A percentile compares a stretch with the other conserved stretches of the same genome.
These are phyloP conservation scores for Tubosaeta sp. DNA, from an alignment of 768 basidiomycete species.

Conservation along the genomic window DNA sequence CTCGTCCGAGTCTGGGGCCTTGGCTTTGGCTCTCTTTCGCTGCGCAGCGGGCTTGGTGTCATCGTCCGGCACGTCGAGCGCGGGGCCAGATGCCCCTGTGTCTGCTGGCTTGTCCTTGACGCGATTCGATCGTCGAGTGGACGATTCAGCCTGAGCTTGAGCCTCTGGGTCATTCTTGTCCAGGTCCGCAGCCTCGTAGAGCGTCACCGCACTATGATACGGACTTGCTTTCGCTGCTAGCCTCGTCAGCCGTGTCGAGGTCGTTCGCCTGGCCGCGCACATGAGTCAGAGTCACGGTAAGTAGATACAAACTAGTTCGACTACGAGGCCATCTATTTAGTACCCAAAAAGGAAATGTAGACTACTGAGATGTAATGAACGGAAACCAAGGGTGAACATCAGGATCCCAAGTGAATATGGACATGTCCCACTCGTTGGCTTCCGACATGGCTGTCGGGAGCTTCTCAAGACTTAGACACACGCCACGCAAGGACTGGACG, in stretches of 20 bases:
- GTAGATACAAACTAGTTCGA: too few species aligned
- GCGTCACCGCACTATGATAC: constrained; percentile 40
- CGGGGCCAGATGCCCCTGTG: background rate
- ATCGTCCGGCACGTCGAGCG: background rate
- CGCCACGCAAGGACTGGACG: constrained; percentile 32
- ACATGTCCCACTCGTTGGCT: constrained; percentile 37
- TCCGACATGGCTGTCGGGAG: constrained; percentile 36
- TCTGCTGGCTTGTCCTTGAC: constrained; percentile 25
- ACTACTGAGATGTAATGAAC: constrained; percentile 12
- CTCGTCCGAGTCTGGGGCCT: background rate
- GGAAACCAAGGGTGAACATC: constrained; percentile 53
- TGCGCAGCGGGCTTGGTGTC: background rate
- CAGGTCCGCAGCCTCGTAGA: constrained; percentile 27
- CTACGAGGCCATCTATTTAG: too few species aligned
- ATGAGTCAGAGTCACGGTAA: constrained; percentile 11
- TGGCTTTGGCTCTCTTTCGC: background rate
- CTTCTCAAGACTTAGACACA: constrained; percentile 34
- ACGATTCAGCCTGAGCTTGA: constrained; percentile 10
- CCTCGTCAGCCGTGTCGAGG: constrained; percentile 30
- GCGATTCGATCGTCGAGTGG: constrained; percentile 25
- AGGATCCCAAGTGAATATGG: constrained; percentile 45
- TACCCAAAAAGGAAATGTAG: background rate
- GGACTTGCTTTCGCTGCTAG: constrained; percentile 41
- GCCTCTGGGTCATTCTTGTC: background rate
- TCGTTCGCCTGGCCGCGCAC: constrained; percentile 21